These are phyloP conservation scores for Brassica cretica DNA, from an alignment of 345 rosid species.

Conservation along the genomic window DNA sequence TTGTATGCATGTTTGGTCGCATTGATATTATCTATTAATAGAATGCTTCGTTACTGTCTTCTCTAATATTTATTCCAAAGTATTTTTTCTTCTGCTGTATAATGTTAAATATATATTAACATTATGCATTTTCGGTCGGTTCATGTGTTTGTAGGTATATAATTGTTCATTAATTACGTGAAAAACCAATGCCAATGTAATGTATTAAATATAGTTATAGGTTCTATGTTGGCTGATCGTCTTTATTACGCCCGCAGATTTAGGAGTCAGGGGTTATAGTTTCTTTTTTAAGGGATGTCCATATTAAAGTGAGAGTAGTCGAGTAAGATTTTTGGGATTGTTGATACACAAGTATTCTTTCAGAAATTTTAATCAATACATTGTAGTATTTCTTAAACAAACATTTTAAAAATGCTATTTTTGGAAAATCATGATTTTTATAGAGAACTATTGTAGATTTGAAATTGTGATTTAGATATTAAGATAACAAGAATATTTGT, in stretches of 20 bases:
- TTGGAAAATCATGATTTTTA: too few relatives aligned
- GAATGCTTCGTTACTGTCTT: conserved; percentile 3
- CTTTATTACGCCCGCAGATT: neutral
- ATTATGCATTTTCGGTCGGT: conserved; percentile 3
- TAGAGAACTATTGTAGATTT: too few relatives aligned
- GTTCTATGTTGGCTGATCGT: neutral
- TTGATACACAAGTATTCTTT: too few relatives aligned
- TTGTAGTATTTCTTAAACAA: too few relatives aligned
- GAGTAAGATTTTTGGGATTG: too few relatives aligned
- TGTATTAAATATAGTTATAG: neutral
- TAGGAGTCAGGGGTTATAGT: neutral
- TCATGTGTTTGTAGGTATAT: neutral
- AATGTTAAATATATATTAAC: conserved; percentile 19
- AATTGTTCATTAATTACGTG: neutral
- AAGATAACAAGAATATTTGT: too few relatives aligned
- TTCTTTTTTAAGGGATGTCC: neutral
- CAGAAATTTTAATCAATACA: too few relatives aligned
- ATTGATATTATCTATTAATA: neutral
- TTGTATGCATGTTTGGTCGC: conserved; percentile 13
- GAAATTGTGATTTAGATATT: too few relatives aligned
- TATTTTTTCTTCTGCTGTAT: neutral
- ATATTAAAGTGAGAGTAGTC: too few relatives aligned
- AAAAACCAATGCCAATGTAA: conserved; percentile 1
- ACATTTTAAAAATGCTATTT: too few relatives aligned
- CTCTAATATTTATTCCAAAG: neutral